These are phyloP conservation scores for Xylaria sp. DNA, from an alignment of 495 filamentous ascomycete genomes.

Conservation along the genomic window DNA sequence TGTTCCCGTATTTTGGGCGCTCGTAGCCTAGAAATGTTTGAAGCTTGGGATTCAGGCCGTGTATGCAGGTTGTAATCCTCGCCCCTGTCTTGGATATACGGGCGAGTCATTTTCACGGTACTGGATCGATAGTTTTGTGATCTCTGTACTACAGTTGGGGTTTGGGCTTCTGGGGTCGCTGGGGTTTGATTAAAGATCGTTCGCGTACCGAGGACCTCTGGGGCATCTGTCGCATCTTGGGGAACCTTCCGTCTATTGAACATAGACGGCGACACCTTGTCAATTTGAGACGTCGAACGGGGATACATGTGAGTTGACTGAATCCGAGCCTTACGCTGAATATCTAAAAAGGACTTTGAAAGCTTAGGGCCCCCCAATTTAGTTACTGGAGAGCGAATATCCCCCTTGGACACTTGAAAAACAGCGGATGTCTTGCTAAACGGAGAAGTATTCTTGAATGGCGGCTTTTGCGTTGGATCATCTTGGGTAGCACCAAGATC, in stretches of 20 bases:
- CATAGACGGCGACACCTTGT: background rate
- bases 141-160: background rate
- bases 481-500: background rate
- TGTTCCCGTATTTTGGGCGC: slow-evolving; percentile 11
- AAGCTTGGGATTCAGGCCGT: slow-evolving; percentile 35
- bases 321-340: slow-evolving; percentile 36
- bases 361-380: slow-evolving; percentile 23
- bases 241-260: background rate
- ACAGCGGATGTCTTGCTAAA: background rate
- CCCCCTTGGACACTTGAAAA: background rate
- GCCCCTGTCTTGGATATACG: background rate
- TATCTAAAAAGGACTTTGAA: slow-evolving; percentile 33
- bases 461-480: background rate
- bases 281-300: background rate
- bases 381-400: background rate
- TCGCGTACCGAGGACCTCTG: background rate
- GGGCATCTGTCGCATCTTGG: background rate
- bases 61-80: slow-evolving; percentile 15
- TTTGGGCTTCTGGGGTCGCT: background rate
- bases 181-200: background rate
- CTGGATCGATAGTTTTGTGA: background rate
- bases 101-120: background rate
- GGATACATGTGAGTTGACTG: slow-evolving; percentile 20
- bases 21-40: slow-evolving; percentile 35
- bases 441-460: background rate